Conservation (phyloP, 2,329 filamentous ascomycete species). For the Penicillium hesseltinei region DNA sequence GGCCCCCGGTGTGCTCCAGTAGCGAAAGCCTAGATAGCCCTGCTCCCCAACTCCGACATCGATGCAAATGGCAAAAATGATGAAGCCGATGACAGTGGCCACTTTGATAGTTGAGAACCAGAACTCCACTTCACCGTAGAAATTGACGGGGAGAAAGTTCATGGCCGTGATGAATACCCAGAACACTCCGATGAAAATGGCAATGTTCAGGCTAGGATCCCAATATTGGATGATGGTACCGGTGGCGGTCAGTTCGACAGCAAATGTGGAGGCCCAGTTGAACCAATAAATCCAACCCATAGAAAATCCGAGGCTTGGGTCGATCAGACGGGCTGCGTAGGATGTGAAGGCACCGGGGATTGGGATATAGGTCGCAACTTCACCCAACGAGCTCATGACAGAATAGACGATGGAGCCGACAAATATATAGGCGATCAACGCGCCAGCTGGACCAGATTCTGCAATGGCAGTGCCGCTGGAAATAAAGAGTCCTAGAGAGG, state of each 20-base stretch:
- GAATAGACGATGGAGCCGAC: constrained; percentile 71
- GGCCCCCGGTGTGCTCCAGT: constrained; percentile 68
- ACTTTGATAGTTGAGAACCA: constrained; percentile 77
- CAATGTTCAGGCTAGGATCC: constrained; percentile 61
- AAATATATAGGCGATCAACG: constrained; percentile 66
- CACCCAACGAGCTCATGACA: constrained; percentile 63
- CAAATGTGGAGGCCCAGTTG: constrained; percentile 69
- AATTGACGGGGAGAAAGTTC: constrained; percentile 69
- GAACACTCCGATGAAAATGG: constrained; percentile 70
- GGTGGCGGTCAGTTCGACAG: constrained; percentile 69
- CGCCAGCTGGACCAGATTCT: constrained; percentile 62
- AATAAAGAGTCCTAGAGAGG: constrained; percentile 61
- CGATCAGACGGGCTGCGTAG: constrained; percentile 72
- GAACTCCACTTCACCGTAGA: constrained; percentile 76
- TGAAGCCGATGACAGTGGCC: constrained; percentile 69
- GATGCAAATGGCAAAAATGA: constrained; percentile 73
- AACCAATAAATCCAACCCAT: constrained; percentile 86
- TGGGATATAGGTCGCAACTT: constrained; percentile 76
- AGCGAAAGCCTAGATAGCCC: constrained; percentile 71
- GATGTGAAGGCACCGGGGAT: constrained; percentile 72
- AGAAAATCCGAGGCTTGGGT: constrained; percentile 68
- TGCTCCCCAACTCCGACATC: constrained; percentile 69
- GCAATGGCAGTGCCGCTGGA: constrained; percentile 63
- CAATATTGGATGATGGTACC: constrained; percentile 76
- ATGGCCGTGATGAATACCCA: constrained; percentile 66